Conservation (phyloP, 2,329 filamentous ascomycete species). For the Exophiala calicioides region DNA sequence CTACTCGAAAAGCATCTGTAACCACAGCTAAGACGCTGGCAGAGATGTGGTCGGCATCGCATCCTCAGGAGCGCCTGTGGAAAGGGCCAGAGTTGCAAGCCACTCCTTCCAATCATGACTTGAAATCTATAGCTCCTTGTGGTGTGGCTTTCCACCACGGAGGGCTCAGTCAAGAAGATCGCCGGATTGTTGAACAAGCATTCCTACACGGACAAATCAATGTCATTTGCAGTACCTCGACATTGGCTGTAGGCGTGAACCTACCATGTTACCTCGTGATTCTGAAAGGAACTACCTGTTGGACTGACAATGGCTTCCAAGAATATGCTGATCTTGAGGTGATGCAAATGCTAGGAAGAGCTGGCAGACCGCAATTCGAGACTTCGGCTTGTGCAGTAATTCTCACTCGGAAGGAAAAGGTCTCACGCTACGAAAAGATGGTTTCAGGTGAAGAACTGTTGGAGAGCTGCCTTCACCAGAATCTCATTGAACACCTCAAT, state of each 20-base stretch:
- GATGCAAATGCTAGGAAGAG: slow-evolving; percentile 88
- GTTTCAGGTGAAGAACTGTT: slow-evolving; percentile 71
- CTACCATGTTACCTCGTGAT: slow-evolving; percentile 80
- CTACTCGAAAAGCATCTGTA: slow-evolving; percentile 70
- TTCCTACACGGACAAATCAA: slow-evolving; percentile 72
- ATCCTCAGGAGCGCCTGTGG: slow-evolving; percentile 62
- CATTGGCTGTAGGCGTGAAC: slow-evolving; percentile 80
- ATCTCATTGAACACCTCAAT: slow-evolving; percentile 80
- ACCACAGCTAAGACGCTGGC: slow-evolving; percentile 68
- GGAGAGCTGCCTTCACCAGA: slow-evolving; percentile 76
- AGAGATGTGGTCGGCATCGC: slow-evolving; percentile 62
- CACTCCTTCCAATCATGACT: slow-evolving; percentile 58
- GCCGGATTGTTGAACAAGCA: slow-evolving; percentile 64
- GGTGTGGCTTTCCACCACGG: slow-evolving; percentile 84
- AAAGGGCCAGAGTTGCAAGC: slow-evolving; percentile 55
- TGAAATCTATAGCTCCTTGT: too few relatives aligned
- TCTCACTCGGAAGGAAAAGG: slow-evolving; percentile 69
- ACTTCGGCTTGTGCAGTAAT: slow-evolving; percentile 74
- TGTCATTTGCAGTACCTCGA: slow-evolving; percentile 85
- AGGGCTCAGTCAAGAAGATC: slow-evolving; percentile 66
- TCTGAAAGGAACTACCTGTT: slow-evolving; percentile 75
- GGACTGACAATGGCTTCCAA: slow-evolving; percentile 59
- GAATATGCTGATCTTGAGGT: slow-evolving; percentile 82
- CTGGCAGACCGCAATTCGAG: slow-evolving; percentile 81
- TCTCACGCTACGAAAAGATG: slow-evolving; percentile 69